Evolutionary conservation across 495 filamentous ascomycete species (phyloP).

Genomic region (Penicillium canariense): DNA sequence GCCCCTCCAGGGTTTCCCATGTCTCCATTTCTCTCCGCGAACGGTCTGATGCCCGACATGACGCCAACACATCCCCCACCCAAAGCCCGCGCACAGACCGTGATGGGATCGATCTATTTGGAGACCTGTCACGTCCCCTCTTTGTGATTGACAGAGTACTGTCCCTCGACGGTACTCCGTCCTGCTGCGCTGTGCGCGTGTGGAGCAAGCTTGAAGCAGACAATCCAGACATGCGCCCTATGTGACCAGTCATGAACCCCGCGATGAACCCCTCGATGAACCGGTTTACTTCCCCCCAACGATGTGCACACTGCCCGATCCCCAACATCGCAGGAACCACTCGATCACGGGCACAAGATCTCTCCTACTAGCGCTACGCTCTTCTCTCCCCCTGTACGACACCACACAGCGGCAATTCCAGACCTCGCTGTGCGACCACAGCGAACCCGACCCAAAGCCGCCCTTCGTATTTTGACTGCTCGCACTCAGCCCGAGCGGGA

Average conservation of each 20-base stretch:
- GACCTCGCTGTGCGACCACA: not conserved
- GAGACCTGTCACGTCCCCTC: conserved; percentile 27
- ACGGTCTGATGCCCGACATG: not conserved
- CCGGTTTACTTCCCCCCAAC: not conserved
- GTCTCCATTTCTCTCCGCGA: not conserved
- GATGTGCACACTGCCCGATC: not conserved
- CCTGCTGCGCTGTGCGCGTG: not conserved
- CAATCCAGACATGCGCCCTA: not conserved
- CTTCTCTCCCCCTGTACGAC: too few species aligned
- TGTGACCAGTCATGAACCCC: conserved; percentile 22
- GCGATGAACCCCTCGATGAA: conserved; percentile 12
- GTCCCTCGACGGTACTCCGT: too few species aligned
- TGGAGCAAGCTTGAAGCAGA: not conserved
- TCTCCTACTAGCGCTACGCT: too few species aligned
- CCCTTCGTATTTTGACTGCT: not conserved
- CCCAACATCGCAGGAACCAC: too few species aligned
- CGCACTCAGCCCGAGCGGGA: not conserved
- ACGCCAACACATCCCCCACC: not conserved
- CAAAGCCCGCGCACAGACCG: conserved; percentile 16
- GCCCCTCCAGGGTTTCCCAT: not conserved
- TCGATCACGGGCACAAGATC: too few species aligned
- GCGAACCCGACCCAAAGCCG: too few species aligned
- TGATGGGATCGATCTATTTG: conserved; percentile 21
- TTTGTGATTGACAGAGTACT: too few species aligned
- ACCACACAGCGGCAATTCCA: not conserved